These are phyloP conservation scores for Pterula multifida DNA, from an alignment of 1,284 basidiomycete species.

Conservation along the genomic window DNA sequence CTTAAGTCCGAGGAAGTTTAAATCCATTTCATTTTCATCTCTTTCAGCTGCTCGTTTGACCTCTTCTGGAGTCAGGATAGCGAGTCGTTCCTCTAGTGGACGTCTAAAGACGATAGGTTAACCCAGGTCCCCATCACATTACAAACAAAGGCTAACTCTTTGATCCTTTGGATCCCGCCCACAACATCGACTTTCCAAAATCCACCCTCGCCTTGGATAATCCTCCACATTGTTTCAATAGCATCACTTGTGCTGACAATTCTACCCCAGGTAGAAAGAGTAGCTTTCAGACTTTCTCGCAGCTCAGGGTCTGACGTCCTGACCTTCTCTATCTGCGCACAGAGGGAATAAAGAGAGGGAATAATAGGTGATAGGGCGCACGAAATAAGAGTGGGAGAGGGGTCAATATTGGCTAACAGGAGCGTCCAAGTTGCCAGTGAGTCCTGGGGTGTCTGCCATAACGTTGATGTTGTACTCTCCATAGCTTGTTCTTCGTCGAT, in stretches of 20 bases:
- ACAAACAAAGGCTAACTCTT: constrained; percentile 22
- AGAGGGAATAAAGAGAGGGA: constrained; percentile 53
- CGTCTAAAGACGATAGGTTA: constrained; percentile 11
- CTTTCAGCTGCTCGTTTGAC: constrained; percentile 25
- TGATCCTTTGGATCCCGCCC: constrained; percentile 32
- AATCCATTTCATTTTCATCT: constrained; percentile 34
- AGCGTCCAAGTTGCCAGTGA: constrained; percentile 36
- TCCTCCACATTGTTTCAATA: constrained; percentile 43
- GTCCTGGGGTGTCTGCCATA: constrained; percentile 19
- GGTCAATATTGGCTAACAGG: constrained; percentile 65
- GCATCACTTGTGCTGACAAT: constrained; percentile 43
- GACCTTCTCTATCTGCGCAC: constrained; percentile 35
- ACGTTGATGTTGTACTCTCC: constrained; percentile 3
- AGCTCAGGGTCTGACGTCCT: constrained; percentile 52
- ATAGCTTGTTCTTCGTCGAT: not conserved
- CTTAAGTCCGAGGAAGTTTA: constrained; percentile 53
- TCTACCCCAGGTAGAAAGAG: constrained; percentile 67
- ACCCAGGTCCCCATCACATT: not conserved
- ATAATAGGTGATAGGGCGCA: constrained; percentile 58
- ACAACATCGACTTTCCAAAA: constrained; percentile 45
- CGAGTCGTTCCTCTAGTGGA: constrained; percentile 18
- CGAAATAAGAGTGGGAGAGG: constrained; percentile 57
- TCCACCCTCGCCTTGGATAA: constrained; percentile 41
- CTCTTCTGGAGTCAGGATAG: constrained; percentile 41
- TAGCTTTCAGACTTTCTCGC: constrained; percentile 41